Evolutionary conservation across 345 rosid species (phyloP).

Genomic region (Eucalyptus virginea): DNA sequence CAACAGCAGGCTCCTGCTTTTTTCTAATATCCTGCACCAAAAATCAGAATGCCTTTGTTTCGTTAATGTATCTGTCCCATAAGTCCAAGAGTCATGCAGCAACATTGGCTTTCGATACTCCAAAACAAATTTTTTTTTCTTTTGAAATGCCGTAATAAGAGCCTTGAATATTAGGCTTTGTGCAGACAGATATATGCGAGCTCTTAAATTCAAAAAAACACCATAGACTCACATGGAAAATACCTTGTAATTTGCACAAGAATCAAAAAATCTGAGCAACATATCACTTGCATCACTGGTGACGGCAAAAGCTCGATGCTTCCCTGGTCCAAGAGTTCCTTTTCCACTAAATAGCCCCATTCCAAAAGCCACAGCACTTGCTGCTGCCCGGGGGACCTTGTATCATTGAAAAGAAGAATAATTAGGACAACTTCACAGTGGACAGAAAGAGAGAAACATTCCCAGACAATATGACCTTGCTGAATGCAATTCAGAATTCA

Average conservation of each 20-base stretch:
- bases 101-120: neutral
- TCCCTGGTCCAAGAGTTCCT: slow-evolving; percentile 78
- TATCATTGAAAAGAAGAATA: neutral
- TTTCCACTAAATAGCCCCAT: slow-evolving; percentile 78
- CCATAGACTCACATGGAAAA: neutral
- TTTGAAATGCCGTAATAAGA: neutral
- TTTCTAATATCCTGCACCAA: slow-evolving; percentile 39
- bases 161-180: neutral
- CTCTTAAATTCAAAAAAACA: neutral
- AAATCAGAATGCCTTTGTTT: neutral
- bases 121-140: neutral
- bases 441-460: neutral
- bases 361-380: slow-evolving; percentile 98
- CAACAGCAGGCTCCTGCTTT: slow-evolving; percentile 57
- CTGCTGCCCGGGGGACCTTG: slow-evolving; percentile 90
- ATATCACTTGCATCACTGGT: slow-evolving; percentile 86
- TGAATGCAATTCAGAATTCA: neutral
- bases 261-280: slow-evolving; percentile 66
- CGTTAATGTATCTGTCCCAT: neutral
- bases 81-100: neutral
- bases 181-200: neutral
- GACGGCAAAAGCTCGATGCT: slow-evolving; percentile 77
- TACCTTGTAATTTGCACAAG: slow-evolving; percentile 93
- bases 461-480: neutral
- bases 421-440: neutral